Percentiles rank a stretch among this genome's conserved stretches.
phyloP scores from a whole-genome alignment of 2,329 filamentous ascomycete genomes.

The Epichloe coenophiala region DNA sequence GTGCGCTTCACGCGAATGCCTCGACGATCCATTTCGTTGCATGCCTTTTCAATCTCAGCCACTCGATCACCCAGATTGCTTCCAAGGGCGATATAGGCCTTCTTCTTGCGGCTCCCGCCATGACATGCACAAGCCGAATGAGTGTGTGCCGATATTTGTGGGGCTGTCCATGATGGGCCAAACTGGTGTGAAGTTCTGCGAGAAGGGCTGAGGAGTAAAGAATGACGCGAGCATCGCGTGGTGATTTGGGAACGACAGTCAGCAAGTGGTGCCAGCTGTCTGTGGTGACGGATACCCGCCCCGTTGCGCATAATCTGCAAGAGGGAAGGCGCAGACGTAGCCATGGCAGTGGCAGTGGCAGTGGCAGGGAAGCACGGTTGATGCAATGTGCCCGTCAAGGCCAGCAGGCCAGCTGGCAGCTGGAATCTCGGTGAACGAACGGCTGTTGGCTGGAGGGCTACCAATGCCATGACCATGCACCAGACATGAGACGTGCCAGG shows the following conservation, averaged over 20 bases:
- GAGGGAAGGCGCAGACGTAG: not conserved
- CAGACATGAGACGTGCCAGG: too few relatives aligned
- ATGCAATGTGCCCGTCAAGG: not conserved
- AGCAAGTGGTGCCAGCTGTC: not conserved
- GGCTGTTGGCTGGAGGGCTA: not conserved
- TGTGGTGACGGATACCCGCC: not conserved
- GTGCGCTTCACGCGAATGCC: slow-evolving; percentile 66
- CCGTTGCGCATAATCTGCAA: not conserved
- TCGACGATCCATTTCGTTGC: slow-evolving; percentile 58
- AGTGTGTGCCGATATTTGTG: slow-evolving; percentile 5
- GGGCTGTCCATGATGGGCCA: not conserved
- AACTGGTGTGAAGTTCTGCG: not conserved
- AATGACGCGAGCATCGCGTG: not conserved
- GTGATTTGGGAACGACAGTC: slow-evolving; percentile 2
- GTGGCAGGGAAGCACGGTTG: not conserved
- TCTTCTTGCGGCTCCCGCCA: slow-evolving; percentile 22
- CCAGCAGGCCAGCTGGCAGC: not conserved
- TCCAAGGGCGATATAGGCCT: slow-evolving; percentile 74
- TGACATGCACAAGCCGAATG: slow-evolving; percentile 22
- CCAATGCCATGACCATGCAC: too few relatives aligned
- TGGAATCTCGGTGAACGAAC: not conserved
- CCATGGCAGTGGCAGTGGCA: not conserved
- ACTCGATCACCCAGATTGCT: slow-evolving; percentile 86
- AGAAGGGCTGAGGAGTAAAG: not conserved
- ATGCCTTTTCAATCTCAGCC: slow-evolving; percentile 72